Evolutionary conservation across 2,329 filamentous ascomycete species (phyloP), one percentile per base, ranked within the genome.

Genomic region (Neodidymelliopsis sp.): DNA sequence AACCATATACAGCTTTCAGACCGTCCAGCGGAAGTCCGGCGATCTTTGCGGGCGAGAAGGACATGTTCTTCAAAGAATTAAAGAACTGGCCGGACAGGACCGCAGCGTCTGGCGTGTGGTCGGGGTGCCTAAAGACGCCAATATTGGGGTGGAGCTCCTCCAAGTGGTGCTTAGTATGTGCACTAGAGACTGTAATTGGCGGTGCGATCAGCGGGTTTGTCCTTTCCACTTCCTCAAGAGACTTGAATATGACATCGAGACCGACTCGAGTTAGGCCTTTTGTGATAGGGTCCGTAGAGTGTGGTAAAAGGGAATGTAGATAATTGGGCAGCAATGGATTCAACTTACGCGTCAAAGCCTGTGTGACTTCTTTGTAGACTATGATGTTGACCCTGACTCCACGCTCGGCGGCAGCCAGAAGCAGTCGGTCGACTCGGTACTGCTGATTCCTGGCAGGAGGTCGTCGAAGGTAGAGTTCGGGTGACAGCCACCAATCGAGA

Each of bases 401-500:
- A 31, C 91, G 84, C 73, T 93, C 82, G 19, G 92, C 91, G 7
- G 91, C 91, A 44, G 86, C 86, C 62, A 88, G 82, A 36, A 96
- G 82, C 85, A 96, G 86, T 38, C 85, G 83, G 73, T 96, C 91
- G 28, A 96, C 77, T 5, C 91, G 86, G 69, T 95, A 96, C 61
- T 88, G 80, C 70, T 95, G 87, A 73, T 95, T 91, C 67, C 84
- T 82, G 15, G 89, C 84, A 7, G 91, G 91, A 2, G 92, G 91
- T 18, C 91, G 84, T 59, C 91, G 84, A 24, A 97, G 81, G 68
- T 94, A 96, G 20, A 97, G 77, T 74, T 96, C 92, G 1, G 92
- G 91, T 45, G 87, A 91, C 57, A 96, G 74, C 91, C 91, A 96
- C 91, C 80, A 94, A 68, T 93, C 90, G 31, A 96, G 77, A 57